Conservation (phyloP, 2,329 filamentous ascomycete species). For the Exophiala spinifera region DNA sequence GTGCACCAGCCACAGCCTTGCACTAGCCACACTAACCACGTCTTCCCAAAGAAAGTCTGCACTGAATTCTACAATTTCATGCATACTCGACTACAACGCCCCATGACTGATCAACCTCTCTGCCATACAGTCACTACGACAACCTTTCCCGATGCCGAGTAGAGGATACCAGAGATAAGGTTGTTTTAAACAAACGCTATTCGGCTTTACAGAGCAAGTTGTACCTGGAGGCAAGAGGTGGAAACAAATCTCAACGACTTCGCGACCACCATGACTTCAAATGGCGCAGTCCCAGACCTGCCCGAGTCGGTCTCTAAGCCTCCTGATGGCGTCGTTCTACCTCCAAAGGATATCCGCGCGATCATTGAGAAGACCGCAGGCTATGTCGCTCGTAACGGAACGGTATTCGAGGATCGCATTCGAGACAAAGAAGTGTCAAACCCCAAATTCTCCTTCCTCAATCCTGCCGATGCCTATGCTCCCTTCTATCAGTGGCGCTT, state of each 20-base stretch:
- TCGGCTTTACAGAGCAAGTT: no score
- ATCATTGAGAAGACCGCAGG: conserved; percentile 93
- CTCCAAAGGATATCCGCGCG: conserved; percentile 76
- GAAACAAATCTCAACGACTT: background rate
- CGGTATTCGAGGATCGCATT: conserved; percentile 75
- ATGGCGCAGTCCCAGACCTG: conserved; percentile 39
- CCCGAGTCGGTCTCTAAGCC: conserved; percentile 67
- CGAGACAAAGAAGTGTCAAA: conserved; percentile 79
- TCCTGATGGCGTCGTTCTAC: conserved; percentile 79
- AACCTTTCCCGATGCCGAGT: no score
- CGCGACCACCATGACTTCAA: conserved; percentile 34
- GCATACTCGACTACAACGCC: no score
- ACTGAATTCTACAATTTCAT: background rate
- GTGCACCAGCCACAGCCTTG: background rate
- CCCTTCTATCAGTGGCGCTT: conserved; percentile 89
- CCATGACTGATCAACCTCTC: no score
- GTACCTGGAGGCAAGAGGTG: conserved; percentile 29
- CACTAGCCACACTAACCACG: background rate
- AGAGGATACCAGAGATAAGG: no score
- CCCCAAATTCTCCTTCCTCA: conserved; percentile 88
- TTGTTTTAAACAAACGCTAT: no score
- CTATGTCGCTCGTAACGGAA: conserved; percentile 70
- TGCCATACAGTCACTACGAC: no score
- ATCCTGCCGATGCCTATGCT: conserved; percentile 75
- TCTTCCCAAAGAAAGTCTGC: background rate